A percentile compares a stretch with the other conserved stretches of the same genome.
Evolutionary conservation across 768 basidiomycete genomes (phyloP).

Genomic region (Leccinum variicolor): DNA sequence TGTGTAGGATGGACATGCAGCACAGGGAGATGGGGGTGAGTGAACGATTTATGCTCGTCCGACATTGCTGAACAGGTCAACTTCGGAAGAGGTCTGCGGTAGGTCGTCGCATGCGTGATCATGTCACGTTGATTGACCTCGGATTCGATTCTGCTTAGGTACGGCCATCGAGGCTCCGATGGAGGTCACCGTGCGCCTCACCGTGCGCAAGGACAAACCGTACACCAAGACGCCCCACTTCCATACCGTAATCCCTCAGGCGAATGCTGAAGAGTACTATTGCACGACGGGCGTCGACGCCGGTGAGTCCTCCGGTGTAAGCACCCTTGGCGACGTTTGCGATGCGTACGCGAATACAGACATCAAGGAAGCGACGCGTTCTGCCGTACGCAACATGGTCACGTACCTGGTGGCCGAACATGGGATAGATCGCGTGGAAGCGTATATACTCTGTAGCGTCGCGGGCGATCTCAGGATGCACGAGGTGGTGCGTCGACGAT

Average conservation of each 20-base stretch:
- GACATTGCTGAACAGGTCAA: neutral
- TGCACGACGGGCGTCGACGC: conserved; percentile 56
- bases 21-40: conserved; percentile 64
- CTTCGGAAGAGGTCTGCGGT: conserved; percentile 55
- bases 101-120: conserved; percentile 14
- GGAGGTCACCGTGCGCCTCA: conserved; percentile 51
- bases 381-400: conserved; percentile 59
- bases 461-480: conserved; percentile 58
- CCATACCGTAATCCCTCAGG: conserved; percentile 27
- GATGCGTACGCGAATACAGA: conserved; percentile 26
- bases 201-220: conserved; percentile 52
- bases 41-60: neutral
- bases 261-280: conserved; percentile 40
- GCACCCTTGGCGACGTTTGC: neutral
- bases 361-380: conserved; percentile 50
- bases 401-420: conserved; percentile 44
- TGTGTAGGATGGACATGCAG: conserved; percentile 59
- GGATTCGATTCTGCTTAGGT: conserved; percentile 31
- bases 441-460: conserved; percentile 62
- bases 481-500: conserved; percentile 44
- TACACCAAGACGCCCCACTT: conserved; percentile 62
- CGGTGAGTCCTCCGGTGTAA: conserved; percentile 22
- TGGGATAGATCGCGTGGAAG: conserved; percentile 42
- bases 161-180: conserved; percentile 66
- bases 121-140: neutral